Evolutionary conservation across 495 filamentous ascomycete species (phyloP).

Genomic region (Penicillium cosmopolitanum): DNA sequence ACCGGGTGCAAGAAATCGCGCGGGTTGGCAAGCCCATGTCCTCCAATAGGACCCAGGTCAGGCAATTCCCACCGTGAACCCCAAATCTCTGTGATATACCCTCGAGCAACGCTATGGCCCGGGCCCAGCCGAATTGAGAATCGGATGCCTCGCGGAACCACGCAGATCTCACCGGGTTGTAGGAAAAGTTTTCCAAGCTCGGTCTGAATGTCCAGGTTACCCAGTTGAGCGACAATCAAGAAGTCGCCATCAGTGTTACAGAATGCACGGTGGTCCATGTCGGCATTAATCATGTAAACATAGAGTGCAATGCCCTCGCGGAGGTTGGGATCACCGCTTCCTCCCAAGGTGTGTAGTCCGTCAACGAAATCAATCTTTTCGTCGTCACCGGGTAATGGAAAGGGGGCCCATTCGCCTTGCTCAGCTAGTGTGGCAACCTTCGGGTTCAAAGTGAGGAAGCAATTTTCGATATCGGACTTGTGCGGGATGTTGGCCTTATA

Average conservation of each 20-base stretch:
- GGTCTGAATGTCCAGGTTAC: conserved; percentile 46
- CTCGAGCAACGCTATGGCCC: conserved; percentile 27
- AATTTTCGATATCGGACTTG: conserved; percentile 45
- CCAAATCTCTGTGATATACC: conserved; percentile 48
- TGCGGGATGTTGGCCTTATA: conserved; percentile 36
- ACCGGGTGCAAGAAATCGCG: conserved; percentile 48
- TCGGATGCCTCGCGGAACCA: conserved; percentile 42
- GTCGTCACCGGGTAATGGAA: conserved; percentile 37
- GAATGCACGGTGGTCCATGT: conserved; percentile 35
- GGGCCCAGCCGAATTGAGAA: conserved; percentile 35
- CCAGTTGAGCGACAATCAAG: conserved; percentile 44
- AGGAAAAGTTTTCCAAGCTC: conserved; percentile 47
- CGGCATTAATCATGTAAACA: conserved; percentile 19
- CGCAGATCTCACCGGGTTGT: conserved; percentile 47
- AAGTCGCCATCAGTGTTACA: conserved; percentile 49
- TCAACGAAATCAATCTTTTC: conserved; percentile 46
- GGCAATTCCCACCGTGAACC: conserved; percentile 45
- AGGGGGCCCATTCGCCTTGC: conserved; percentile 48
- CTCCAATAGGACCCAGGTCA: conserved; percentile 44
- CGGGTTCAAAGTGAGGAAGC: conserved; percentile 44
- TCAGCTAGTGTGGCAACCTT: conserved; percentile 40
- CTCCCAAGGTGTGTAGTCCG: conserved; percentile 44
- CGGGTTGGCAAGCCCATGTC: conserved; percentile 43
- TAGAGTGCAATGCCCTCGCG: conserved; percentile 19
- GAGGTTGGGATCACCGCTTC: conserved; percentile 33